These are phyloP conservation scores for Crassisporium funariophilum DNA, from an alignment of 768 basidiomycete species.

Conservation along the genomic window DNA sequence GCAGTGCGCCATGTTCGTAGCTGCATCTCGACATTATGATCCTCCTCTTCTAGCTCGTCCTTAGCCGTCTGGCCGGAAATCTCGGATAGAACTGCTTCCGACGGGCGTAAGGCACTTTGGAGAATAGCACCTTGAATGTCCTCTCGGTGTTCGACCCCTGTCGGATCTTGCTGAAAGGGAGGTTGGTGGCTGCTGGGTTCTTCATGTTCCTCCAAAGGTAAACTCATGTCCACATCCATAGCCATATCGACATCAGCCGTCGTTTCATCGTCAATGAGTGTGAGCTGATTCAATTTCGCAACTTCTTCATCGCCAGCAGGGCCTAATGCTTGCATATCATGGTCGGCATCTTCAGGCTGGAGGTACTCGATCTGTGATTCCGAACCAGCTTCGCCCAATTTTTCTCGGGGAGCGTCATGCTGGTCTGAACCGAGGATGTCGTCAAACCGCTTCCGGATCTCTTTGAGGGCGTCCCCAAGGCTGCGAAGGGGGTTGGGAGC, in stretches of 20 bases:
- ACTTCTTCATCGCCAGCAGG: conserved; percentile 83
- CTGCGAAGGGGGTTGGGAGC: conserved; percentile 66
- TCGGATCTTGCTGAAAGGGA: conserved; percentile 22
- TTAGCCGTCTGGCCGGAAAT: conserved; percentile 19
- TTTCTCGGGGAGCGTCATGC: conserved; percentile 34
- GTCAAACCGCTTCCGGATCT: conserved; percentile 81
- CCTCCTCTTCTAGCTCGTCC: conserved; percentile 35
- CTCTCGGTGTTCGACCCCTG: conserved; percentile 25
- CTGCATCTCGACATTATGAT: conserved; percentile 44
- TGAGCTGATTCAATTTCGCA: conserved; percentile 80
- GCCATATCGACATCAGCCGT: conserved; percentile 31
- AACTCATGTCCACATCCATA: conserved; percentile 51
- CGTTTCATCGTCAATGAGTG: conserved; percentile 64
- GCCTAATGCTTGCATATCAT: conserved; percentile 88
- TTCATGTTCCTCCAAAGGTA: conserved; percentile 29
- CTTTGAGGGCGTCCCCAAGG: conserved; percentile 81
- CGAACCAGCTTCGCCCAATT: conserved; percentile 38
- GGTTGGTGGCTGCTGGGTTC: conserved; percentile 18
- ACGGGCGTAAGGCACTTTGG: conserved; percentile 28
- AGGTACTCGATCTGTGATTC: conserved; percentile 75
- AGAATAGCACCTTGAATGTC: conserved; percentile 50
- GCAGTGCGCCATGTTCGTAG: conserved; percentile 63
- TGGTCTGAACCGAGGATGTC: conserved; percentile 63
- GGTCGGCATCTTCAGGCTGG: conserved; percentile 62
- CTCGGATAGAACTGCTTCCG: conserved; percentile 22